Evolutionary conservation across 1,284 basidiomycete species (phyloP), one percentile per base, ranked within the genome.

Genomic region (Trichosporon inkin): DNA sequence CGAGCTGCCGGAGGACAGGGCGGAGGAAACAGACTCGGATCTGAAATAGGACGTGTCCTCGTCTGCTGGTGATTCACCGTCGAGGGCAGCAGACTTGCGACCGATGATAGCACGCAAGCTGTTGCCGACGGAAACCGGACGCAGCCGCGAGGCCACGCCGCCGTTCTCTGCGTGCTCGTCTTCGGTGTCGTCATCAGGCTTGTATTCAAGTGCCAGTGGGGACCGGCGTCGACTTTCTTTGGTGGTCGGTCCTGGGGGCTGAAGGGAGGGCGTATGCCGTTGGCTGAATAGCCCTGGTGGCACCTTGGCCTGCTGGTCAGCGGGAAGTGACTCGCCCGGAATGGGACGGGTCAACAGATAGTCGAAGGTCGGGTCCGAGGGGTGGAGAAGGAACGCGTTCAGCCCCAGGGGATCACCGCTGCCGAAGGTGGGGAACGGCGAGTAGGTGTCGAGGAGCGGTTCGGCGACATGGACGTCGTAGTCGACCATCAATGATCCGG

Each of bases 341-440:
- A 60, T 19, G n/a, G 60, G 65, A 11, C 60, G 40, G 5, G 70
- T 68, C 37, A 67, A 60, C 40, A 73, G 58, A 61, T 72, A 74
- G 10, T 65, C 53, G 72, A 73, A 77, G 10, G 69, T 53, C 6
- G 63, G 56, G 49, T 75, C 73, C 13, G 66, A 64, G 14, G 75
- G 74, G 53, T 69, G 68, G 2, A 77, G 63, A 0, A 77, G 68
- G 60, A 64, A 77, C 0, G 68, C 66, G 54, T 77, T 70, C 6
- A 77, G 62, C 4, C 69, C 70, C 53, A 71, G 71, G 0, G 75
- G 74, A 60, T 77, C 75, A 2, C 63, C 28, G 5, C 62, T 57
- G 14, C 68, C 66, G 53, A 76, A 65, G 5, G 65, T 62, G 0
- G 75, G 75, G 58, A 72, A 76, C n/a, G 75, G 75, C 8, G 72